phyloP scores from a whole-genome alignment of 2,329 filamentous ascomycete species.

The Fusarium solani-melongenae region DNA sequence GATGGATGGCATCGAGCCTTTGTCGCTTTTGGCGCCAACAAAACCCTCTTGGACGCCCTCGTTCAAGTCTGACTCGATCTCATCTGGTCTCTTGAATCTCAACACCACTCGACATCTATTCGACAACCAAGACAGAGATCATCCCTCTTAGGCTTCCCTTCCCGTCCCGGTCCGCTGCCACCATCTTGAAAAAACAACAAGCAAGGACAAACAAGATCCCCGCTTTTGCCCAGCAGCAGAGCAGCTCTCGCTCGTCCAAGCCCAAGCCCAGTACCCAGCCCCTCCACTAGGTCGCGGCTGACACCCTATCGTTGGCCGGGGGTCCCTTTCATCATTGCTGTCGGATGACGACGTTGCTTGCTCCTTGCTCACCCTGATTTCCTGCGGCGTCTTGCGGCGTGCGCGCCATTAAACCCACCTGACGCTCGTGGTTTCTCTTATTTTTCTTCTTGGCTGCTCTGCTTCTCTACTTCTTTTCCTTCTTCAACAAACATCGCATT shows the following conservation, averaged over 20 bases:
- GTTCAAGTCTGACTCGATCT: neutral
- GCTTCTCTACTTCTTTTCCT: conserved; percentile 12
- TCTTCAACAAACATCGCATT: conserved; percentile 29
- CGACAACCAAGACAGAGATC: conserved; percentile 19
- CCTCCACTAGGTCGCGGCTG: conserved; percentile 44
- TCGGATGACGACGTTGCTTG: conserved; percentile 46
- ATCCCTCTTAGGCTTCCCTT: conserved; percentile 26
- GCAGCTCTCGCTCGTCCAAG: neutral
- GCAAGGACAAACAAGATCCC: conserved; percentile 26
- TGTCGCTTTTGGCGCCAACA: neutral
- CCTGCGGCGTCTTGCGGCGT: conserved; percentile 34
- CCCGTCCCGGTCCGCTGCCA: conserved; percentile 42
- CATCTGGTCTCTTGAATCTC: conserved; percentile 1
- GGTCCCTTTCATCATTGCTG: conserved; percentile 41
- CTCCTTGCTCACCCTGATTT: conserved; percentile 41
- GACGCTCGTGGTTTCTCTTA: conserved; percentile 34
- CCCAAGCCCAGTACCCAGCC: conserved; percentile 27
- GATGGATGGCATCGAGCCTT: conserved; percentile 13
- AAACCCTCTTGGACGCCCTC: neutral
- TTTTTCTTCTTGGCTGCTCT: conserved; percentile 25
- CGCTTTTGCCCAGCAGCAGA: conserved; percentile 33
- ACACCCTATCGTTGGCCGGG: conserved; percentile 42
- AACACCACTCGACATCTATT: conserved; percentile 1
- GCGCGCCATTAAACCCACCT: conserved; percentile 44
- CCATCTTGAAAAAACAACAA: conserved; percentile 26